Evolutionary conservation across 176 grass and related monocot genomes (phyloP).

Genomic region (Stipa capillata): DNA sequence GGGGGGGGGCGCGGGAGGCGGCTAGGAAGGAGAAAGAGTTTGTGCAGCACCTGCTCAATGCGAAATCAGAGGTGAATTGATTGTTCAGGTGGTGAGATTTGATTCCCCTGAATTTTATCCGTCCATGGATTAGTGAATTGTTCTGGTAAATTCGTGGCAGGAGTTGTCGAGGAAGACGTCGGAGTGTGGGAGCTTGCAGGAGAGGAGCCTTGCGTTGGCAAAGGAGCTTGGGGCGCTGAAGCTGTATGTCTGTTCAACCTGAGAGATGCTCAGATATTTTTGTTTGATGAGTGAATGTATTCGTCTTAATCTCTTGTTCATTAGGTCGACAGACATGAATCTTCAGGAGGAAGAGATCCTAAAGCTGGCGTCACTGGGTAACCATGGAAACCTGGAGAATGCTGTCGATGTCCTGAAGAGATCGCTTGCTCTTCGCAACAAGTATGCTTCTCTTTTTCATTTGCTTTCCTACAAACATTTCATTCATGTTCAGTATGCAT

Average conservation of each 20-base stretch:
- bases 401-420: slow-evolving; percentile 63
- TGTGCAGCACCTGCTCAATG: slow-evolving; percentile 43
- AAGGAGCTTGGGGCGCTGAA: slow-evolving; percentile 86
- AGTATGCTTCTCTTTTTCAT: slow-evolving; percentile 39
- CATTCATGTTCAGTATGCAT: not conserved
- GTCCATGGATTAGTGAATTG: slow-evolving; percentile 1
- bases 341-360: slow-evolving; percentile 83
- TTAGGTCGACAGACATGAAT: slow-evolving; percentile 83
- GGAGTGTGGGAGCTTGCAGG: slow-evolving; percentile 69
- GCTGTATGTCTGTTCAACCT: slow-evolving; percentile 45
- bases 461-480: not conserved
- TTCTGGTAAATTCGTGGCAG: slow-evolving; percentile 10
- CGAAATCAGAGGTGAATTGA: slow-evolving; percentile 50
- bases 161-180: slow-evolving; percentile 66
- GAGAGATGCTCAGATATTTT: not conserved
- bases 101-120: not conserved
- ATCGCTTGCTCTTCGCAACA: slow-evolving; percentile 78
- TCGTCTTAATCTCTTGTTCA: slow-evolving; percentile 8
- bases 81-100: not conserved
- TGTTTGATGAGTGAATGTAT: not conserved
- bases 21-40: slow-evolving; percentile 59
- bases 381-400: slow-evolving; percentile 56
- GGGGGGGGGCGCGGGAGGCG: slow-evolving; percentile 22
- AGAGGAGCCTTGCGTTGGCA: slow-evolving; percentile 70
- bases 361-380: slow-evolving; percentile 76